Evolutionary conservation across 306 rosid species (phyloP), one percentile per base, ranked within the genome.

Genomic region (Medicago lupulina): DNA sequence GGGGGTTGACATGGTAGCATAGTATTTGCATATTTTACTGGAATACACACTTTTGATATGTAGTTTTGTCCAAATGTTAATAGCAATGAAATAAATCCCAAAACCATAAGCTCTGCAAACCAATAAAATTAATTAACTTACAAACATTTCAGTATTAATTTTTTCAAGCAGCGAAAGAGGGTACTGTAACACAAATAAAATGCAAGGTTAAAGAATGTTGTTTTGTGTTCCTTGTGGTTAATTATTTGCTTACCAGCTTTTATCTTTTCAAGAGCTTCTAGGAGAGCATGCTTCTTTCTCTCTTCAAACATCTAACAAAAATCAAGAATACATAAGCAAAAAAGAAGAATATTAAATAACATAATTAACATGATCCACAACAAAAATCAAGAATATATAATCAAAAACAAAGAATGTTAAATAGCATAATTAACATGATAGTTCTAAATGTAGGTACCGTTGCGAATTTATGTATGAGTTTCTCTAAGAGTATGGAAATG

Each of bases 221-320:
- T 17, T 66, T 66, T 18, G 68, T 41, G 65, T 74, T 9, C n/a
- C 7, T 3, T n/a, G 16, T 50, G 31, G 34, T 43, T 34, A 34
- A 34, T 34, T 67, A 34, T 34, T 67, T 47, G n/a, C 31, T 64
- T 83, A 92, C 99, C 99, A 10, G 80, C 84, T 88, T 95, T 95
- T 49, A 95, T 90, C 84, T 89, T 95, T 85, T 90, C 93, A 15
- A 95, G 96, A 50, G 99, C 99, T 88, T 90, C 97, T 64, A 85
- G 86, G 85, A 95, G 70, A 16, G 97, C 99, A 4, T 38, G 73
- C 73, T 90, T 92, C 79, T 75, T 85, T 36, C 55, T 92, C n/a
- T 36, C 73, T 83, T 87, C 82, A 58, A 95, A 88, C 85, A 81
- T 50, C 97, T 92, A 79, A 17, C n/a, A 78, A 73, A 31, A 36